phyloP scores from a whole-genome alignment of 2,329 filamentous ascomycete genomes.

The Nigrospora sphaerica region DNA sequence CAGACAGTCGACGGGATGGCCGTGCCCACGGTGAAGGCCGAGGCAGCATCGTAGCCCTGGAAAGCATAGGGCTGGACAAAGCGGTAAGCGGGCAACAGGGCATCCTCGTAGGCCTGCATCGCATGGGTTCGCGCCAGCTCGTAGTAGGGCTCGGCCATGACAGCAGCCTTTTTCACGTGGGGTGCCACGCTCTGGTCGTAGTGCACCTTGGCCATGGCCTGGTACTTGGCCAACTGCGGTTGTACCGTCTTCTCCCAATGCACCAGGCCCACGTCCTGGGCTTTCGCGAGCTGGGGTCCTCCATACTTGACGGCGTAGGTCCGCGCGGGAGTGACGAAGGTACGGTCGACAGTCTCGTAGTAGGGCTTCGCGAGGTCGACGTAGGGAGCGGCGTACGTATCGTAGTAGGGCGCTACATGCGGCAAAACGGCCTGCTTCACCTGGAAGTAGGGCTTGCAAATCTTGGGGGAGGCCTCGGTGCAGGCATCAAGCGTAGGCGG shows the following conservation, averaged over 20 bases:
- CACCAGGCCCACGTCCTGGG: slow-evolving; percentile 54
- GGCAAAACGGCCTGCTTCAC: slow-evolving; percentile 58
- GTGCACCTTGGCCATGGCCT: slow-evolving; percentile 50
- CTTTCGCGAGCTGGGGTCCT: slow-evolving; percentile 63
- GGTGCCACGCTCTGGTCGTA: slow-evolving; percentile 70
- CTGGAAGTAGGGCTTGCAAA: slow-evolving; percentile 80
- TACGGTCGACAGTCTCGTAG: slow-evolving; percentile 52
- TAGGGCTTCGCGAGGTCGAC: slow-evolving; percentile 73
- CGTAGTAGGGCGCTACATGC: slow-evolving; percentile 78
- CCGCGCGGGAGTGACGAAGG: slow-evolving; percentile 62
- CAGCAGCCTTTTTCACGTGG: slow-evolving; percentile 57
- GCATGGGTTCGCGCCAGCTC: slow-evolving; percentile 55
- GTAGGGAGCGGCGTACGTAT: slow-evolving; percentile 76
- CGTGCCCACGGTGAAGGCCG: slow-evolving; percentile 60
- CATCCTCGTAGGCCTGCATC: slow-evolving; percentile 61
- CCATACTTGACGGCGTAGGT: slow-evolving; percentile 65
- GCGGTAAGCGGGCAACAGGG: slow-evolving; percentile 69
- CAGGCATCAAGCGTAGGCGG: slow-evolving; percentile 63
- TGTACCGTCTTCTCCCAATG: slow-evolving; percentile 77
- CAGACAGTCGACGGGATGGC: slow-evolving; percentile 66
- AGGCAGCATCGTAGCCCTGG: slow-evolving; percentile 59
- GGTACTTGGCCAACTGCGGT: slow-evolving; percentile 64
- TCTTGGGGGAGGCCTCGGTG: slow-evolving; percentile 60
- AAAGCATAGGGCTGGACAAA: slow-evolving; percentile 67
- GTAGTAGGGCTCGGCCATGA: slow-evolving; percentile 64